These are phyloP conservation scores for Colletotrichum abscissum DNA, from an alignment of 2,329 filamentous ascomycete species.

Conservation along the genomic window DNA sequence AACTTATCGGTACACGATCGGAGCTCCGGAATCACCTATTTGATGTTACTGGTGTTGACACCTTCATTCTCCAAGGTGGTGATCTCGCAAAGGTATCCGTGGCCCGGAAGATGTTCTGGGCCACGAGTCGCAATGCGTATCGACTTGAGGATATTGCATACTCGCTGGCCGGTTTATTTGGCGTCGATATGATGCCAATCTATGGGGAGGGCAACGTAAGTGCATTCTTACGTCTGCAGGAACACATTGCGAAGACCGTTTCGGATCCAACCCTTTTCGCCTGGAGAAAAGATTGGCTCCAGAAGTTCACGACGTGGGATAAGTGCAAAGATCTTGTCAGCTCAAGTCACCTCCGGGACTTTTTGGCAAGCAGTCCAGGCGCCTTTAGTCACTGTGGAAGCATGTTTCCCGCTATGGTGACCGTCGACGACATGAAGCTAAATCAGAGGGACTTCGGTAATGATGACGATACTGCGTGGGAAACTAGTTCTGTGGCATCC, in stretches of 20 bases:
- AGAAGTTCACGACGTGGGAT: not conserved
- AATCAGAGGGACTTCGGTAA: not conserved
- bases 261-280: not conserved
- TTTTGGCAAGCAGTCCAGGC: not conserved
- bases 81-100: not conserved
- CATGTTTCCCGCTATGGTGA: not conserved
- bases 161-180: not conserved
- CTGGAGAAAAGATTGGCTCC: not conserved
- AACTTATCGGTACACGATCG: not conserved
- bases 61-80: not conserved
- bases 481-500: not conserved
- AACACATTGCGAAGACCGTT: not conserved
- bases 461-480: not conserved
- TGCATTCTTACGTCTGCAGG: not conserved
- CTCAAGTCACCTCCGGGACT: not conserved
- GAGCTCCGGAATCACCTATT: fast-evolving
- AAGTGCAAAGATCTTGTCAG: not conserved
- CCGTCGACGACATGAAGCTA: not conserved
- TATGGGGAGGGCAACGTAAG: not conserved
- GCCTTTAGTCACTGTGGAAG: not conserved
- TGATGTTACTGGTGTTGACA: not conserved
- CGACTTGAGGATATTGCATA: not conserved
- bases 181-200: not conserved
- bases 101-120: not conserved
- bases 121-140: not conserved